Base-by-base conservation (phyloP, 768 basidiomycete genomes). In the Russula foetens region DNA sequence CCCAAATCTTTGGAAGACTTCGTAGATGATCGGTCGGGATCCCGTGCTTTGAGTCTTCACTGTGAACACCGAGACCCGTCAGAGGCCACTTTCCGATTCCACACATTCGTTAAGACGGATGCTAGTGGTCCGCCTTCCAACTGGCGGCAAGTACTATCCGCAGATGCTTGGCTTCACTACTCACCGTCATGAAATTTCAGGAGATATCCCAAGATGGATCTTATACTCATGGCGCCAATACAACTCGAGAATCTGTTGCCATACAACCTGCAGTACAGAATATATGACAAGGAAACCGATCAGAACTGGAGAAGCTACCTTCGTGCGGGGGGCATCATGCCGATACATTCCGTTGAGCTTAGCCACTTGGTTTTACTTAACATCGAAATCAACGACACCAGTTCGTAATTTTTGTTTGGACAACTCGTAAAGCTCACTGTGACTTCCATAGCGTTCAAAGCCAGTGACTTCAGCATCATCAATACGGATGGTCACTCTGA, bases 401-500 rank as follows among this genome's bases (percentile, higher is more conserved):
- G 96, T 93, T 66, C 67, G 79, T 59, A 19, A 2, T 47, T n/a
- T 17, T 39, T 55, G 7, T 31, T 51, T n/a, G 19, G 44, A 19
- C n/a, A 23, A 26, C 8, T 33, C 47, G 14, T 26, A 19, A 38
- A 45, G 28, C 39, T 54, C 21, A 31, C 35, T 57, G 24, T 26
- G 26, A 33, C 31, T 26, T 44, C 29, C 55, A 4, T 66, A 96
- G 93, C 84, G 15, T 92, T 94, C 76, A 89, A 88, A 68, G 88
- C 92, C 17, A 96, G 94, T 70, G 95, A 98, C 60, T 99, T 97
- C 67, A 88, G 93, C 3, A 98, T 99, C 72, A 95, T 99, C 74
- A 98, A 93, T 69, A 92, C 91, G 17, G 93, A 97, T 69, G 86
- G 85, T 29, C 84, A 91, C 56, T 89, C 93, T 3, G 94, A 94